A percentile compares a stretch with the other conserved stretches of the same genome.
Evolutionary conservation across 768 basidiomycete species (phyloP).

Genomic region (Botryobasidium botryosum): DNA sequence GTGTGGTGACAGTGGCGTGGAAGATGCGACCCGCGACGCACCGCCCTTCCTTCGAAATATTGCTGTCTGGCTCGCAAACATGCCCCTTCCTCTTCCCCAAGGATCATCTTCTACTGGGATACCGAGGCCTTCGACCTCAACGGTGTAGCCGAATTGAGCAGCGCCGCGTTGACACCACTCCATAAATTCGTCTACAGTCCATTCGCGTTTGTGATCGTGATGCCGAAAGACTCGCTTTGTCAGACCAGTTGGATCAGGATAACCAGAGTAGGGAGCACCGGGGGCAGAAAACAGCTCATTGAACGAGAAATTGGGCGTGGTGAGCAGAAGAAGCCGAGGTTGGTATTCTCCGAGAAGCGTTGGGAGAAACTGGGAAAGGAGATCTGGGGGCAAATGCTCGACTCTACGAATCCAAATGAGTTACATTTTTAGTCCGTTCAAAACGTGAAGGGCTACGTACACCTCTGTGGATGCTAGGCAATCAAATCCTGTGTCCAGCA

Average conservation of each 20-base stretch:
- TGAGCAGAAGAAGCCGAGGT: slow-evolving; percentile 55
- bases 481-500: slow-evolving; percentile 36
- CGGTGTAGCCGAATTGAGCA: slow-evolving; percentile 53
- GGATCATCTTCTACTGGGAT: slow-evolving; percentile 40
- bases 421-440: slow-evolving; percentile 7
- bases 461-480: slow-evolving; percentile 71
- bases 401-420: slow-evolving; percentile 34
- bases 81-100: slow-evolving; percentile 56
- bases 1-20: no score
- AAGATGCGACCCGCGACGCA: no score
- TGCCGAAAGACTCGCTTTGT: slow-evolving; percentile 67
- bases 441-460: slow-evolving; percentile 28
- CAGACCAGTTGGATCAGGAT: slow-evolving; percentile 55
- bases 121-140: slow-evolving; percentile 44
- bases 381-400: slow-evolving; percentile 50
- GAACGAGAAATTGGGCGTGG: slow-evolving; percentile 75
- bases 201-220: slow-evolving; percentile 77
- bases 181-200: slow-evolving; percentile 59
- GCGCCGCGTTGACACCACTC: slow-evolving; percentile 42
- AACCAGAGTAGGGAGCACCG: slow-evolving; percentile 27
- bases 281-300: slow-evolving; percentile 58
- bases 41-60: slow-evolving; percentile 29
- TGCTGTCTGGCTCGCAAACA: slow-evolving; percentile 56
- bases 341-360: slow-evolving; percentile 62
- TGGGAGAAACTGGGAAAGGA: slow-evolving; percentile 48